phyloP scores from a whole-genome alignment of 768 basidiomycete species.

The Hirschioporus abietinus region DNA sequence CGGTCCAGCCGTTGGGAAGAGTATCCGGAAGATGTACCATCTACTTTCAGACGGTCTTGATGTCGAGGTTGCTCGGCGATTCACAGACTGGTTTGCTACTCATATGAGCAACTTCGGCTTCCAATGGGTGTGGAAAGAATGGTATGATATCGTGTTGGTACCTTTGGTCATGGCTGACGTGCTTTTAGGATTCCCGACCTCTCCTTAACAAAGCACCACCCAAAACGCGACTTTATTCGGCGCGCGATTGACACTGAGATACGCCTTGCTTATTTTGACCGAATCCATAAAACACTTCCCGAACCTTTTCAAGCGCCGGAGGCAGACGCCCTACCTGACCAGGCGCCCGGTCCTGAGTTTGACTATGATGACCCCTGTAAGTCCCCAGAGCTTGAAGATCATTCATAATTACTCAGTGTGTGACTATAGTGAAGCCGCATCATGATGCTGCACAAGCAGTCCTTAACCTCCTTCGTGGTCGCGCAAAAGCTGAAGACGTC shows the following conservation, averaged over 20 bases:
- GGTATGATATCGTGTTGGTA: constrained; percentile 43
- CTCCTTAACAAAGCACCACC: constrained; percentile 65
- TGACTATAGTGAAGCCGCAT: constrained; percentile 58
- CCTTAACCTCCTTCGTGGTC: constrained; percentile 74
- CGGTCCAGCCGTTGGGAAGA: constrained; percentile 95
- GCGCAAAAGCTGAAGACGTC: constrained; percentile 77
- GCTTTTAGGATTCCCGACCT: constrained; percentile 78
- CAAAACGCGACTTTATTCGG: constrained; percentile 83
- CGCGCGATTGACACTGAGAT: constrained; percentile 86
- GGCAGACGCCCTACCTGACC: constrained; percentile 55
- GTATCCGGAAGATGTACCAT: constrained; percentile 81
- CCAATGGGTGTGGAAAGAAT: constrained; percentile 99
- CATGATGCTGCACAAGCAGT: constrained; percentile 76
- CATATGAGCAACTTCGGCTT: constrained; percentile 99
- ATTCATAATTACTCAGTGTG: not conserved
- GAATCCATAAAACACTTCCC: constrained; percentile 85
- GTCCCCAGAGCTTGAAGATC: constrained; percentile 16
- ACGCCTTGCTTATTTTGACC: constrained; percentile 88
- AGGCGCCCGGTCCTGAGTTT: constrained; percentile 74
- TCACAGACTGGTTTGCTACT: constrained; percentile 92
- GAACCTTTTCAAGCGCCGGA: constrained; percentile 69
- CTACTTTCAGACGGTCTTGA: constrained; percentile 83
- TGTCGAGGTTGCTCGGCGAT: constrained; percentile 72
- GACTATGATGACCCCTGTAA: constrained; percentile 79
- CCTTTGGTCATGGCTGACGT: not conserved